Percentiles rank a stretch among this genome's conserved stretches.
Evolutionary conservation across 2,329 filamentous ascomycete genomes (phyloP).

Genomic region (Conoideocrella luteorostrata): DNA sequence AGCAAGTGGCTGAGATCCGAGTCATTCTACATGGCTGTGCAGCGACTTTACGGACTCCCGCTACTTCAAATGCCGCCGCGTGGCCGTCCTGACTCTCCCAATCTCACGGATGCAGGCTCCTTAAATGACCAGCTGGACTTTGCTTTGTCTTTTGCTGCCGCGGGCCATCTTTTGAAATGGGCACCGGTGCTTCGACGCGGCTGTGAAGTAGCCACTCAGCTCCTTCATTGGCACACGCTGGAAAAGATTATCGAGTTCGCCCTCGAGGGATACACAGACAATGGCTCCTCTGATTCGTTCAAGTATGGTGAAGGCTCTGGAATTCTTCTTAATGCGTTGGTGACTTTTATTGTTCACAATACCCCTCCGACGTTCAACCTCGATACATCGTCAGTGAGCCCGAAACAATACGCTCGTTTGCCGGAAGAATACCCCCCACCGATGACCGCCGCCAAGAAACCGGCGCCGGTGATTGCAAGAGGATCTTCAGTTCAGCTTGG

Average conservation of each 20-base stretch:
- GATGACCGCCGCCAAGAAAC: slow-evolving; percentile 9
- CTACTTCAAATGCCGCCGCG: slow-evolving; percentile 33
- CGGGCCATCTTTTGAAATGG: slow-evolving; percentile 52
- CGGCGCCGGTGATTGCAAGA: slow-evolving; percentile 25
- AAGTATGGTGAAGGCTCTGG: slow-evolving; percentile 46
- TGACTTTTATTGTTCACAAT: slow-evolving; percentile 54
- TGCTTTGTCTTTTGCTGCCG: slow-evolving; percentile 58
- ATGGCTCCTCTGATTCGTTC: slow-evolving; percentile 38
- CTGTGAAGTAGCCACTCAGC: slow-evolving; percentile 50
- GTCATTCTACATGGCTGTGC: slow-evolving; percentile 50
- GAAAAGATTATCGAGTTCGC: slow-evolving; percentile 56
- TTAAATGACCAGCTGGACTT: slow-evolving; percentile 42
- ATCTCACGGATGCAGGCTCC: slow-evolving; percentile 31
- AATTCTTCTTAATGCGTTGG: slow-evolving; percentile 46
- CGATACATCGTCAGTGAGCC: slow-evolving; percentile 36
- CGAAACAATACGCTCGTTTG: slow-evolving; percentile 33
- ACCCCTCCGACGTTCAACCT: slow-evolving; percentile 56
- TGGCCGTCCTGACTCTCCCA: slow-evolving; percentile 19
- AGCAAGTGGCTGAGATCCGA: slow-evolving; percentile 50
- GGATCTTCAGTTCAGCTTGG: slow-evolving; percentile 30
- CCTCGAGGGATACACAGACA: slow-evolving; percentile 32
- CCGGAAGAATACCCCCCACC: slow-evolving; percentile 21
- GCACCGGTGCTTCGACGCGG: slow-evolving; percentile 50
- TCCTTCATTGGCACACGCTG: slow-evolving; percentile 57
- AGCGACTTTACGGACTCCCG: slow-evolving; percentile 50